Evolutionary conservation across 2,329 filamentous ascomycete species (phyloP).

Genomic region (Aspergillus pseudoglaucus): DNA sequence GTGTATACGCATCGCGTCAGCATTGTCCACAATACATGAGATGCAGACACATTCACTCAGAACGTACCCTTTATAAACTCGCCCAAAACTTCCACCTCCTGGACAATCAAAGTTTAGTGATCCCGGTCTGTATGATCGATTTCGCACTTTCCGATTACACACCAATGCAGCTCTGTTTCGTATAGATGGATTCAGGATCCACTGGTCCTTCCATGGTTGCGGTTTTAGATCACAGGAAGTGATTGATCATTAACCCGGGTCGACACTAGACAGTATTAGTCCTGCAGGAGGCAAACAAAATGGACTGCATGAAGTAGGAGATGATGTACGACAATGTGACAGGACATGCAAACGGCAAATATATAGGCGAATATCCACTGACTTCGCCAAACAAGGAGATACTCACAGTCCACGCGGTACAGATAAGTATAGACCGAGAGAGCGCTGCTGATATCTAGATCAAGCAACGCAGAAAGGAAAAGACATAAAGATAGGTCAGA

Average conservation of each 20-base stretch:
- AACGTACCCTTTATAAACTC: slow-evolving; percentile 91
- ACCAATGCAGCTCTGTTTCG: slow-evolving; percentile 87
- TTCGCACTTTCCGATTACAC: slow-evolving; percentile 22
- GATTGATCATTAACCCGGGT: not conserved
- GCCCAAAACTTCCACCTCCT: slow-evolving; percentile 97
- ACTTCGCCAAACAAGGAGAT: not conserved
- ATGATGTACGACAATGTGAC: not conserved
- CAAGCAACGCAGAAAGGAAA: slow-evolving; percentile 1
- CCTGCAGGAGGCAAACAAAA: not conserved
- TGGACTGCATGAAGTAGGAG: not conserved
- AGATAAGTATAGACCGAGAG: not conserved
- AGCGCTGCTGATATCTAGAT: slow-evolving; percentile 1
- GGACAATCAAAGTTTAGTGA: slow-evolving; percentile 14
- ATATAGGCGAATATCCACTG: no score
- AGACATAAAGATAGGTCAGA: slow-evolving; percentile 3
- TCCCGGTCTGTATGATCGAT: not conserved
- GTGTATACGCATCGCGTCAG: slow-evolving; percentile 5
- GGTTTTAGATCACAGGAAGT: slow-evolving; percentile 1
- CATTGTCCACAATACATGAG: not conserved
- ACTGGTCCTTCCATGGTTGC: slow-evolving; percentile 47
- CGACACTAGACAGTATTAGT: not conserved
- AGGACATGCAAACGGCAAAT: not conserved
- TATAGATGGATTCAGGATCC: slow-evolving; percentile 88
- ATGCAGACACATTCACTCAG: slow-evolving; percentile 12
- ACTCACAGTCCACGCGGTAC: not conserved